Evolutionary conservation across 495 filamentous ascomycete genomes (phyloP), one percentile per base, ranked within the genome.

Genomic region (Chaetomium cochliodes): DNA sequence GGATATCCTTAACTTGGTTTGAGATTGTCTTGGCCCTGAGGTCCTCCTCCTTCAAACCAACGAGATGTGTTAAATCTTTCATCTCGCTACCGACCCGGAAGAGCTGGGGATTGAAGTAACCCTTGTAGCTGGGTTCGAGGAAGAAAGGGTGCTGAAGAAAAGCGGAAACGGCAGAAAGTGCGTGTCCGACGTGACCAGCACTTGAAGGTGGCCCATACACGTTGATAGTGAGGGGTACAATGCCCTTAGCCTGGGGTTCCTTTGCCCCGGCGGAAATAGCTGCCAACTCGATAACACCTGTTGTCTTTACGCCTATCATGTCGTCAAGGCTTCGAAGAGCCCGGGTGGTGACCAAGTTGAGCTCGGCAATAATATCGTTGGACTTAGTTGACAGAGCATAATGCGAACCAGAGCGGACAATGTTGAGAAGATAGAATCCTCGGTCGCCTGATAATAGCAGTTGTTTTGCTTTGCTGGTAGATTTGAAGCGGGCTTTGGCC

Each of bases 71-170:
- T 44, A 44, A 11, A 18, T 44, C 16, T 44, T 44, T 9, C 16
- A 44, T 44, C 9, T 44, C 5, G 9, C 20, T 49, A n/a, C 9
- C 46, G n/a, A 23, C 9, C 46, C 46, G 46, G 20, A 49, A 49
- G 8, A 49, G 3, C 46, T 49, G 46, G 20, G 46, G 46, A 20
- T 49, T 49, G 46, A 49, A 49, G 9, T 49, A 49, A 2, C 18
- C 46, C 18, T 49, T 49, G 46, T 20, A 49, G 46, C 46, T 49
- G 20, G 46, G 20, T 20, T 49, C 46, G 46, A 49, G 46, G 9
- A 49, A 49, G n/a, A 49, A 49, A 11, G 46, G 46, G 20, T 49
- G 46, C 46, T 49, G 46, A 49, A 49, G 46, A 23, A 23, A 49
- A 7, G 46, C 46, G 9, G 46, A 49, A 23, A 23, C 20, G n/a